Conservation (phyloP, 768 basidiomycete genomes). For the Pleurotus ostreatus region DNA sequence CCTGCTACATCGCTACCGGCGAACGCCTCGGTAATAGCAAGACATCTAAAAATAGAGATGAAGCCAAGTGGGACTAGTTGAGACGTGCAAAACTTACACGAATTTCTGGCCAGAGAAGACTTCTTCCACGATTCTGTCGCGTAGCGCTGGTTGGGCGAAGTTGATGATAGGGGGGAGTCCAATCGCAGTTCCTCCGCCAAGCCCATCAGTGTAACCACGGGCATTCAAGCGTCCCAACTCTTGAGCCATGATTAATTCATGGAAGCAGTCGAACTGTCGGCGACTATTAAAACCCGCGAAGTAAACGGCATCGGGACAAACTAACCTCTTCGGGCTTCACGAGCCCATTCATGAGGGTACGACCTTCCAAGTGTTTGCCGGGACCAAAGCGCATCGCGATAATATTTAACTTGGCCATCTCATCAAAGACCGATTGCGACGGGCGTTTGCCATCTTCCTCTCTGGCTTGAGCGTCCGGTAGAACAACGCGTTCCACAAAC, state of each 20-base stretch:
- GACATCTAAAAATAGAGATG: conserved; percentile 22
- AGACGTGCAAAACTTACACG: conserved; percentile 29
- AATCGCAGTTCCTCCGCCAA: conserved; percentile 61
- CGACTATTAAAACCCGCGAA: neutral
- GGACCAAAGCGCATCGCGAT: conserved; percentile 86
- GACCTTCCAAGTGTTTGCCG: conserved; percentile 78
- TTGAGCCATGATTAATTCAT: conserved; percentile 64
- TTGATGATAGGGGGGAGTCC: conserved; percentile 62
- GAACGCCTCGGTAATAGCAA: conserved; percentile 76
- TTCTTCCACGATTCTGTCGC: conserved; percentile 43
- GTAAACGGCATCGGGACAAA: neutral
- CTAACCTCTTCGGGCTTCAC: conserved; percentile 72
- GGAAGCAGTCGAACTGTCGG: conserved; percentile 23
- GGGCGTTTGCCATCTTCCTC: conserved; percentile 89
- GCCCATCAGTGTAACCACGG: conserved; percentile 68
- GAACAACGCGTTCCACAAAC: conserved; percentile 70
- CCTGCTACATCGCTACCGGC: conserved; percentile 70
- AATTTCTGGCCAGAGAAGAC: conserved; percentile 62
- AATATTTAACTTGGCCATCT: conserved; percentile 69
- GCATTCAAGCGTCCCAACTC: conserved; percentile 52
- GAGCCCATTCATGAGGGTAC: conserved; percentile 66
- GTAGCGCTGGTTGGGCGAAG: conserved; percentile 35
- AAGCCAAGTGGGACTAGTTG: neutral
- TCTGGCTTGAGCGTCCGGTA: conserved; percentile 61
- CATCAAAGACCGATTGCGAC: conserved; percentile 71